Evolutionary conservation across 495 filamentous ascomycete species (phyloP), one percentile per base, ranked within the genome.

Genomic region (Neurospora sp.): DNA sequence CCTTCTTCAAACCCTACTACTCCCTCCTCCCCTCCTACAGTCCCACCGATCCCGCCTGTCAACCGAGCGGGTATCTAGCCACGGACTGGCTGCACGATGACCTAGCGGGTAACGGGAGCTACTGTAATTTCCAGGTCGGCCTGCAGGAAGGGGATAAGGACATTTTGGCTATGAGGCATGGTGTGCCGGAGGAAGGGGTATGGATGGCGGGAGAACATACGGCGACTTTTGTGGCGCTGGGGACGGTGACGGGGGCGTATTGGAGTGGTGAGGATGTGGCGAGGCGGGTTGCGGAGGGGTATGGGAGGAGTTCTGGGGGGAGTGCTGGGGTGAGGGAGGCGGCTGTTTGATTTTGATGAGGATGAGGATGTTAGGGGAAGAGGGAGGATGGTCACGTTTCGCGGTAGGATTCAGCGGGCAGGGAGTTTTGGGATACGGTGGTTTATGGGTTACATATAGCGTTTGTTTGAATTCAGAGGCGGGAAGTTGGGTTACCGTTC

Each of bases 121-220:
- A 99, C 79, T 88, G 85, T 39, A 99, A 97, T 72, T 97, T 98
- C 84, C 93, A 93, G 79, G 84, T 91, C 41, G 95, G 93, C 0
- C 78, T 96, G 23, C 79, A 88, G 74, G 84, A 89, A n/a, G 94
- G 89, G 0, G 90, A 91, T 62, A 79, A 84, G 70, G 95, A 97
- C 77, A 90, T 98, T 42, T 86, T 91, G 79, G 82, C 86, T 2
- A 88, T 97, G 84, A 85, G 94, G 39, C 82, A 87, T 3, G 95
- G 94, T 3, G 82, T 92, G 60, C 86, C 88, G 5, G 89, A 87
- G 14, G 85, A 92, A 20, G 89, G 91, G 1, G 76, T 98, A 5
- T 99, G 95, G 95, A 88, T 98, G 76, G 96, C 95, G 1, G 95
- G 95, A 0, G 95, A 99, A 81, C 96, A 98, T 83, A 97, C 95